Conservation (phyloP, 441 rosid genomes). For the Adansonia grandidieri region DNA sequence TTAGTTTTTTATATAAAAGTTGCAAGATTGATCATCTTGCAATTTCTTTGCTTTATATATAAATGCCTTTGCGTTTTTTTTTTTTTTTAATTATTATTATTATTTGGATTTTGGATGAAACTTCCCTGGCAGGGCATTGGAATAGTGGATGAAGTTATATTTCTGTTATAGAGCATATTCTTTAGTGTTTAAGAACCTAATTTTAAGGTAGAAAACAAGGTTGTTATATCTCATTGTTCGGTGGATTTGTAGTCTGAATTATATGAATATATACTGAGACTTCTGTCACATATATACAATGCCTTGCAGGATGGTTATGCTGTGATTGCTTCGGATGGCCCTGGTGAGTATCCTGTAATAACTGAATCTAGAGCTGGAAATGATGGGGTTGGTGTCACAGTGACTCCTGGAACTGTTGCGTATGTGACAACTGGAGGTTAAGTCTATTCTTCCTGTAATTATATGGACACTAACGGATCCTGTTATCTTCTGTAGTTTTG, state of each 20-base stretch:
- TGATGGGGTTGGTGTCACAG: conserved; percentile 78
- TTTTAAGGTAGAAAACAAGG: not conserved
- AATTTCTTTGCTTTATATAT: not conserved
- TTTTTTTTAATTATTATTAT: no score
- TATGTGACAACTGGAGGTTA: conserved; percentile 98
- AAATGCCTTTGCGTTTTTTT: not conserved
- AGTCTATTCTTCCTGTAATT: conserved; percentile 19
- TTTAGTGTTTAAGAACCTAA: not conserved
- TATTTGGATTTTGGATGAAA: not conserved
- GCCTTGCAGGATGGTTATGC: conserved; percentile 88
- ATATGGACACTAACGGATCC: not conserved
- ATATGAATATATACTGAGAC: conserved; percentile 6
- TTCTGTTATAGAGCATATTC: not conserved
- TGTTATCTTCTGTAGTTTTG: not conserved
- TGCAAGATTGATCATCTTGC: not conserved
- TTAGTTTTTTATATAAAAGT: not conserved
- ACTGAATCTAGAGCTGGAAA: conserved; percentile 97
- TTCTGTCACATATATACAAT: not conserved
- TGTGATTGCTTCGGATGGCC: conserved; percentile 94
- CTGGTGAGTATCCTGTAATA: conserved; percentile 87
- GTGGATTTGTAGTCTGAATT: not conserved
- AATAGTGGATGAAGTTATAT: not conserved
- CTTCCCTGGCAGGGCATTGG: not conserved
- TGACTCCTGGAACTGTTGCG: conserved; percentile 91
- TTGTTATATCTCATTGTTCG: not conserved